phyloP scores from a whole-genome alignment of 345 rosid species.

The Zanthoxylum bungeanum region DNA sequence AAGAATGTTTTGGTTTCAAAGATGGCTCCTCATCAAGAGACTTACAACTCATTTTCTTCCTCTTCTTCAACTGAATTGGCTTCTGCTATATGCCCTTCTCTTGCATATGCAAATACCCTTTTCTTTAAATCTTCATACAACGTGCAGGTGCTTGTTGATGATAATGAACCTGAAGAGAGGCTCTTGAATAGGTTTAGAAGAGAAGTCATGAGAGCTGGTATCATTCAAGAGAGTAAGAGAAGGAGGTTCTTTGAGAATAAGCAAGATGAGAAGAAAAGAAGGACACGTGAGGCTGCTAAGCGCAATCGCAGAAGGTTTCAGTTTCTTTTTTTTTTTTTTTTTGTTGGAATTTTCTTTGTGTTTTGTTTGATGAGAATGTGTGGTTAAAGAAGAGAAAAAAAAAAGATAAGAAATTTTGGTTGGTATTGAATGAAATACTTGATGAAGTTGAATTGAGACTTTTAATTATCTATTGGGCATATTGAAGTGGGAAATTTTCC shows the following conservation, averaged over 20 bases:
- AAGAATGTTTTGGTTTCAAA: conserved; percentile 22
- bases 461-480: neutral
- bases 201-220: conserved; percentile 76
- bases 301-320: conserved; percentile 59
- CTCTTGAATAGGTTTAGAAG: conserved; percentile 63
- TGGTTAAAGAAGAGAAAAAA: neutral
- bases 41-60: conserved; percentile 4
- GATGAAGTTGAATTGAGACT: neutral
- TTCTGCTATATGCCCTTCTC: conserved; percentile 66
- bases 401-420: neutral
- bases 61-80: conserved; percentile 42
- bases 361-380: conserved; percentile 10
- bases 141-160: conserved; percentile 68
- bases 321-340: neutral
- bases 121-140: conserved; percentile 67
- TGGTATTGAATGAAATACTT: neutral
- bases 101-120: conserved; percentile 65
- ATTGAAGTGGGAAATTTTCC: neutral
- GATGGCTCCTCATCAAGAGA: conserved; percentile 24
- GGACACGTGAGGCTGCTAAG: conserved; percentile 79
- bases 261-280: conserved; percentile 76
- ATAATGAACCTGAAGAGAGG: conserved; percentile 75
- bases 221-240: conserved; percentile 71
- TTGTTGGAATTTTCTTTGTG: neutral
- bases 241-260: conserved; percentile 65